phyloP scores from a whole-genome alignment of 2,329 filamentous ascomycete genomes.

The Metarhizium sp. region DNA sequence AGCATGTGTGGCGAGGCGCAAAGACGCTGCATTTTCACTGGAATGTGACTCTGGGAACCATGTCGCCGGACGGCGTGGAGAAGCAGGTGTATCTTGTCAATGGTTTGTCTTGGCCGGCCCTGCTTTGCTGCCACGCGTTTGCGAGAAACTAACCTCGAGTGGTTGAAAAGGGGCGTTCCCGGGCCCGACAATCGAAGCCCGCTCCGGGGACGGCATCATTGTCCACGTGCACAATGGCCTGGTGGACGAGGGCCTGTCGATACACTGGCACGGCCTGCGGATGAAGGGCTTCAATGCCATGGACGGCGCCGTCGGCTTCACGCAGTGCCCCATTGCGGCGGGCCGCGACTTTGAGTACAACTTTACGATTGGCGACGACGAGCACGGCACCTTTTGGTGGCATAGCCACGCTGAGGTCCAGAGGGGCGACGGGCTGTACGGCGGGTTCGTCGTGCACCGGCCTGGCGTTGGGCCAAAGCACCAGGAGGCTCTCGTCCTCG shows the following conservation, averaged over 20 bases:
- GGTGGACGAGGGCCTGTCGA: slow-evolving; percentile 50
- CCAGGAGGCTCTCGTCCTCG: slow-evolving; percentile 45
- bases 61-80: slow-evolving; percentile 14
- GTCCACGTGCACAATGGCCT: slow-evolving; percentile 56
- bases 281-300: slow-evolving; percentile 64
- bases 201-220: slow-evolving; percentile 61
- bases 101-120: slow-evolving; percentile 6
- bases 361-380: slow-evolving; percentile 44
- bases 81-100: slow-evolving; percentile 17
- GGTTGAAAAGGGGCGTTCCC: no score
- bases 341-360: slow-evolving; percentile 44
- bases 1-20: slow-evolving; percentile 8
- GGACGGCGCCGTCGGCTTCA: slow-evolving; percentile 47
- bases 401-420: slow-evolving; percentile 46
- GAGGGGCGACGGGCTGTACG: slow-evolving; percentile 45
- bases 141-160: neutral
- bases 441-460: slow-evolving; percentile 49
- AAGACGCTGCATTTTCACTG: slow-evolving; percentile 11
- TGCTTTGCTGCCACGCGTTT: neutral
- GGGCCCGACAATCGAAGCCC: slow-evolving; percentile 58
- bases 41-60: slow-evolving; percentile 10
- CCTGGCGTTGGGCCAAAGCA: slow-evolving; percentile 19
- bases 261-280: slow-evolving; percentile 69
- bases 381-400: slow-evolving; percentile 48
- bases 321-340: slow-evolving; percentile 41